Evolutionary conservation across 345 rosid genomes (phyloP).

Genomic region (Xanthoceras sorbifolium): DNA sequence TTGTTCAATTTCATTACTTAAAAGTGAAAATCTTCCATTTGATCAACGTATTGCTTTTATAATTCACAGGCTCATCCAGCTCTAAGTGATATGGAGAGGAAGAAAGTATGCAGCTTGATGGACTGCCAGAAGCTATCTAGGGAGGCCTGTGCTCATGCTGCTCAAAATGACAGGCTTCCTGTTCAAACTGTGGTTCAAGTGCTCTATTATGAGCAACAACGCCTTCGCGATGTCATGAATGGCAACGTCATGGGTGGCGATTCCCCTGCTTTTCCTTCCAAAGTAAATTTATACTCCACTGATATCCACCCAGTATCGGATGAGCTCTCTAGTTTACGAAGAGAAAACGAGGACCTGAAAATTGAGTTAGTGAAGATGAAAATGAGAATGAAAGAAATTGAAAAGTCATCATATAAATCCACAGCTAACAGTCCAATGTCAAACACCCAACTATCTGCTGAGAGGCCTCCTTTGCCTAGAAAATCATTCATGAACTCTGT

Average conservation of each 20-base stretch:
- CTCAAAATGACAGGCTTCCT: slow-evolving; percentile 85
- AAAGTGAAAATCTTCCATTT: not conserved
- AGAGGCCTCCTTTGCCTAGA: slow-evolving; percentile 78
- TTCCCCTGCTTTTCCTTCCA: slow-evolving; percentile 41
- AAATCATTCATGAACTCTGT: slow-evolving; percentile 77
- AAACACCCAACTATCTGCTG: slow-evolving; percentile 38
- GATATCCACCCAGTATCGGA: slow-evolving; percentile 54
- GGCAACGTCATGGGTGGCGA: slow-evolving; percentile 37
- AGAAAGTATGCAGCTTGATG: slow-evolving; percentile 93
- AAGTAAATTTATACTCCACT: slow-evolving; percentile 31
- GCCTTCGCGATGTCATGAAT: slow-evolving; percentile 66
- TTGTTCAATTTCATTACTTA: not conserved
- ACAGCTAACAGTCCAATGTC: slow-evolving; percentile 36
- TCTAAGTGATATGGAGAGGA: slow-evolving; percentile 83
- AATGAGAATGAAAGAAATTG: slow-evolving; percentile 77
- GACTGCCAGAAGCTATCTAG: slow-evolving; percentile 93
- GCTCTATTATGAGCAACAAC: slow-evolving; percentile 89
- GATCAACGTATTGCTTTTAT: slow-evolving; percentile 1
- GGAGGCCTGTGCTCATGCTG: slow-evolving; percentile 95
- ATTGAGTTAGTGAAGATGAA: slow-evolving; percentile 79
- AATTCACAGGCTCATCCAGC: slow-evolving; percentile 76
- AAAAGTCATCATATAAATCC: slow-evolving; percentile 36
- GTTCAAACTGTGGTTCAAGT: slow-evolving; percentile 95
- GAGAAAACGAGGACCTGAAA: slow-evolving; percentile 86
- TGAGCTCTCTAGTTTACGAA: slow-evolving; percentile 59